A percentile compares a stretch with the other conserved stretches of the same genome.
phyloP scores from a whole-genome alignment of 805 yeast species.

The Wickerhamiella galacta region DNA sequence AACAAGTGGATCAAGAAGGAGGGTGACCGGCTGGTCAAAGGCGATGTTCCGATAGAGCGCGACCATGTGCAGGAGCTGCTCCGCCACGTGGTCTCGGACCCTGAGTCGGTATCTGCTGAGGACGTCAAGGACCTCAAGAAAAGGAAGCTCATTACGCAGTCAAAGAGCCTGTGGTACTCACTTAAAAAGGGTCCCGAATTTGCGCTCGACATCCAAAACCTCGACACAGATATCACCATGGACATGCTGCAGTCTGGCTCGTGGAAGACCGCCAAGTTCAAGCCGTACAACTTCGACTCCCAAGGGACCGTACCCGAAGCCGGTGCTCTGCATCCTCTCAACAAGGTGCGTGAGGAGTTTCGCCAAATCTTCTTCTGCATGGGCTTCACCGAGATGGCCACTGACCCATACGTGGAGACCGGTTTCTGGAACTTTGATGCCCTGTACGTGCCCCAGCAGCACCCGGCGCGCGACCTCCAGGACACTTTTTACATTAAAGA shows the following conservation, averaged over 20 bases:
- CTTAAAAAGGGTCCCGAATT: conserved; percentile 74
- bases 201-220: conserved; percentile 57
- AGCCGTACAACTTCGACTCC: conserved; percentile 89
- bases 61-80: conserved; percentile 48
- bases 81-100: conserved; percentile 33
- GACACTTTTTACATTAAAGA: conserved; percentile 96
- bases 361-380: conserved; percentile 92
- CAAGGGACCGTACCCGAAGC: conserved; percentile 76
- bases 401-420: conserved; percentile 92
- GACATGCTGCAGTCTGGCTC: conserved; percentile 76
- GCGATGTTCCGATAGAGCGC: conserved; percentile 41
- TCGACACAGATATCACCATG: conserved; percentile 85
- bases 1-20: conserved; percentile 90
- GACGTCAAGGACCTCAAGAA: conserved; percentile 77
- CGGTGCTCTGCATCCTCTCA: conserved; percentile 94
- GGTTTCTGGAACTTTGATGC: conserved; percentile 99
- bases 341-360: conserved; percentile 93
- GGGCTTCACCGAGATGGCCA: conserved; percentile 99
- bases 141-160: conserved; percentile 64
- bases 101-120: conserved; percentile 47
- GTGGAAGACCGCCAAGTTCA: conserved; percentile 74
- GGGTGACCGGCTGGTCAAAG: conserved; percentile 58
- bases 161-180: conserved; percentile 58
- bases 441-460: conserved; percentile 94
- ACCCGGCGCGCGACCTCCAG: conserved; percentile 97